phyloP scores from a whole-genome alignment of 1,284 basidiomycete genomes.

The Inonotus obliquus region DNA sequence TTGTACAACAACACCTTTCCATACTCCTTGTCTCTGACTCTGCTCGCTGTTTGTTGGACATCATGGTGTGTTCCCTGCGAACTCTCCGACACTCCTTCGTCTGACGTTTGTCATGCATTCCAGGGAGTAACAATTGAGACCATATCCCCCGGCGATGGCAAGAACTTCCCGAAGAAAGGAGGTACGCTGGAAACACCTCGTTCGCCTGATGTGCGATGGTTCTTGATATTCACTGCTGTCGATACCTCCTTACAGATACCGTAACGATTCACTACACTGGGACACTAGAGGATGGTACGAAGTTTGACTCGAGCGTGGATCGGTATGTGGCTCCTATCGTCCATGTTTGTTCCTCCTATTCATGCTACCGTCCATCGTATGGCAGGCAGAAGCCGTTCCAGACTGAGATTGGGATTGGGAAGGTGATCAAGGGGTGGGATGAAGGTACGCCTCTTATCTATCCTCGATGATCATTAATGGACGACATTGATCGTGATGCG shows the following conservation, averaged over 20 bases:
- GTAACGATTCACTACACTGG: slow-evolving; percentile 35
- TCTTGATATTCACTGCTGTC: slow-evolving; percentile 5
- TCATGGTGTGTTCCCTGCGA: slow-evolving; percentile 25
- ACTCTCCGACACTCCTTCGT: slow-evolving; percentile 25
- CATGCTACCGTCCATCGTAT: neutral
- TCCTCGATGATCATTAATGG: slow-evolving; percentile 19
- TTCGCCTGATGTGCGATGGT: neutral
- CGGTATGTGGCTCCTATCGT: slow-evolving; percentile 37
- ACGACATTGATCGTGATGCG: slow-evolving; percentile 9
- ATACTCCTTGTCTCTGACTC: neutral
- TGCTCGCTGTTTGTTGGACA: neutral
- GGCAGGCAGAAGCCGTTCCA: slow-evolving; percentile 56
- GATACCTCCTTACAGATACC: slow-evolving; percentile 32
- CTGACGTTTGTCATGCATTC: slow-evolving; percentile 23
- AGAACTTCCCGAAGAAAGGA: slow-evolving; percentile 44
- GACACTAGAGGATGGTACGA: slow-evolving; percentile 28
- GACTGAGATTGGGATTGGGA: slow-evolving; percentile 74
- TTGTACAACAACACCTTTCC: neutral
- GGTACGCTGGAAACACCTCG: slow-evolving; percentile 29
- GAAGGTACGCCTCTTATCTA: slow-evolving; percentile 53
- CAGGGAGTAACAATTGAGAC: slow-evolving; percentile 47
- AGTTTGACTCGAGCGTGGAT: slow-evolving; percentile 72
- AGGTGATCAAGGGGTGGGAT: slow-evolving; percentile 89
- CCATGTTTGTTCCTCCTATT: neutral
- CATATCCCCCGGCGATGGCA: slow-evolving; percentile 40